Evolutionary conservation across 148 eudicot species (phyloP).

Genomic region (Camellia granthamiana): DNA sequence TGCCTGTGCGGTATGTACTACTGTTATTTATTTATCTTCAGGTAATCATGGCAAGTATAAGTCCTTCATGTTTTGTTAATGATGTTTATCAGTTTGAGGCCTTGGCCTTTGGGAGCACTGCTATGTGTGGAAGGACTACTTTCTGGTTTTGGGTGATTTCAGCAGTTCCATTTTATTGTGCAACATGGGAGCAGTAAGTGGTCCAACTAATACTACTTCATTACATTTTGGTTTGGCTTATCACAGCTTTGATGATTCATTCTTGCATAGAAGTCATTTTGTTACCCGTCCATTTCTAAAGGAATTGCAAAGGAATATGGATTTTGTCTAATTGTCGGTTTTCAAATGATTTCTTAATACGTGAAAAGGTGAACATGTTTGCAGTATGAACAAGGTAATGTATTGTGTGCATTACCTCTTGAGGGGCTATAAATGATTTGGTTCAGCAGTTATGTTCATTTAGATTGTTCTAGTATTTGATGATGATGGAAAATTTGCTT

Average conservation of each 20-base stretch:
- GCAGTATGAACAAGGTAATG: neutral
- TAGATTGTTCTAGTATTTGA: neutral
- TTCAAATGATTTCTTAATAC: neutral
- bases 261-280: neutral
- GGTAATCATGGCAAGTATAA: neutral
- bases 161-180: constrained; percentile 83
- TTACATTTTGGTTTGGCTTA: constrained; percentile 3
- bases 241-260: neutral
- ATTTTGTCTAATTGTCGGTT: neutral
- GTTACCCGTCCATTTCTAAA: neutral
- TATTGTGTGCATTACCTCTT: neutral
- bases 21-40: constrained; percentile 1
- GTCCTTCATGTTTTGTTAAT: constrained; percentile 6
- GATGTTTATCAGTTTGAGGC: constrained; percentile 63
- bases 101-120: constrained; percentile 86
- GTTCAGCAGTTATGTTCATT: neutral
- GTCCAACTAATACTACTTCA: constrained; percentile 13
- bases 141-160: constrained; percentile 93
- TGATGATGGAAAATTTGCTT: neutral
- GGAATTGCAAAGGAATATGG: neutral
- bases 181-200: constrained; percentile 97
- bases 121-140: constrained; percentile 80
- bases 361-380: neutral
- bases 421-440: neutral
- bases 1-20: constrained; percentile 78